phyloP scores from a whole-genome alignment of 192 early-diverging fungal genomes.

The Podila clonocystis region DNA sequence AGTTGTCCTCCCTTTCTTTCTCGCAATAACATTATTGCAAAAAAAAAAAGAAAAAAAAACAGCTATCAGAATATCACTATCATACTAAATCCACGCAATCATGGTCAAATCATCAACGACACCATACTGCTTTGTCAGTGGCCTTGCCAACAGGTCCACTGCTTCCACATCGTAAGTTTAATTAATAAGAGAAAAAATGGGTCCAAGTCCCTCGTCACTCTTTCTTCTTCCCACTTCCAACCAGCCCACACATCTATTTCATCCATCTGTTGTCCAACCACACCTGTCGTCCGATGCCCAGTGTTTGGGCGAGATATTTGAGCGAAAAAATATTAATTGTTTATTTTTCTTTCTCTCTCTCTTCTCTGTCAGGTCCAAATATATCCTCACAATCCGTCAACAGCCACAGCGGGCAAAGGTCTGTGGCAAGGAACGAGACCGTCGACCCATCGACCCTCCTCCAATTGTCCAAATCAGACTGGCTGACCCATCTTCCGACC shows the following conservation, averaged over 20 bases:
- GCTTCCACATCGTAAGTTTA: slow-evolving; percentile 23
- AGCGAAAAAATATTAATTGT: background rate
- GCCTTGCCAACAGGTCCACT: slow-evolving; percentile 19
- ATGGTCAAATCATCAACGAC: slow-evolving; percentile 36
- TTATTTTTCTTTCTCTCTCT: too few species aligned
- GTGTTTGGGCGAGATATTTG: background rate
- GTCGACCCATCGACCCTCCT: slow-evolving; percentile 82
- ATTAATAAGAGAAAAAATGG: background rate
- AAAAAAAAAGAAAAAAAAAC: background rate
- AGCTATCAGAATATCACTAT: background rate
- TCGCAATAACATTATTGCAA: background rate
- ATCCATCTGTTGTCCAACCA: background rate
- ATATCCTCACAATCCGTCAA: slow-evolving; percentile 76
- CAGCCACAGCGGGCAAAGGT: slow-evolving; percentile 87
- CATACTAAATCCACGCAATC: background rate
- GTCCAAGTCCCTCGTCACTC: background rate
- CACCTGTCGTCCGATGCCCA: background rate
- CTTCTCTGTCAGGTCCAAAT: slow-evolving; percentile 29
- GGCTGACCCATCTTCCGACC: slow-evolving; percentile 31
- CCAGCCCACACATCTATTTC: background rate
- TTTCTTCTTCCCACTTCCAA: background rate
- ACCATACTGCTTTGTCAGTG: slow-evolving; percentile 51
- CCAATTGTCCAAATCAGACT: slow-evolving; percentile 71
- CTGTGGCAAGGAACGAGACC: slow-evolving; percentile 92
- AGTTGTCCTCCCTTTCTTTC: background rate